Conservation (phyloP, 2,329 filamentous ascomycete genomes). For the Microsporum canis region DNA sequence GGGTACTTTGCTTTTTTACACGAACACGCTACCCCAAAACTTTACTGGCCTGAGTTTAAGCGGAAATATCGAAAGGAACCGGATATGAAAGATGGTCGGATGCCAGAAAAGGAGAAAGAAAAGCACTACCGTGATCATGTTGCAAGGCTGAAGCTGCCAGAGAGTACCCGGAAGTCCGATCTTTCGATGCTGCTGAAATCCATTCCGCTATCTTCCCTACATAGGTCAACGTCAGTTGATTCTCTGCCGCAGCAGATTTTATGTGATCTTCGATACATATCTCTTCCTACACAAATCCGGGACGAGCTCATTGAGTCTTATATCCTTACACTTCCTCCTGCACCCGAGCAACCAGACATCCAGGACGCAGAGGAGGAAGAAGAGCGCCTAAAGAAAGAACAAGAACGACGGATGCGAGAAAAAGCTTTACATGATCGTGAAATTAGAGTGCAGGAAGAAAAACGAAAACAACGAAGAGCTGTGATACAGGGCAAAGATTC, state of each 20-base stretch:
- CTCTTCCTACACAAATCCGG: slow-evolving; percentile 29
- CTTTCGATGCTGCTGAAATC: slow-evolving; percentile 36
- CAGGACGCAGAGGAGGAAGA: slow-evolving; percentile 31
- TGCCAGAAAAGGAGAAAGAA: slow-evolving; percentile 40
- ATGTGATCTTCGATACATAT: slow-evolving; percentile 36
- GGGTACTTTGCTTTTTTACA: slow-evolving; percentile 73
- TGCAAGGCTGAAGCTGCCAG: slow-evolving; percentile 35
- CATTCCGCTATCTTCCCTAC: slow-evolving; percentile 29
- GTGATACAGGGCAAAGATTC: slow-evolving; percentile 33
- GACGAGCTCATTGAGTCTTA: slow-evolving; percentile 34
- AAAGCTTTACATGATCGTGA: slow-evolving; percentile 35
- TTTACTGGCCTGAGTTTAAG: slow-evolving; percentile 97
- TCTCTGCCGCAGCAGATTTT: slow-evolving; percentile 32
- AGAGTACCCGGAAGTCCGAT: slow-evolving; percentile 37
- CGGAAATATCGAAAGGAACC: slow-evolving; percentile 75
- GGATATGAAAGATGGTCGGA: slow-evolving; percentile 48
- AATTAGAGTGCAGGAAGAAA: slow-evolving; percentile 34
- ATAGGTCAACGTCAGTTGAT: slow-evolving; percentile 30
- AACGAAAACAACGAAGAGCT: slow-evolving; percentile 30
- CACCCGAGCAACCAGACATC: slow-evolving; percentile 27
- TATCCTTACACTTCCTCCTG: slow-evolving; percentile 32
- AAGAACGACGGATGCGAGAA: slow-evolving; percentile 35
- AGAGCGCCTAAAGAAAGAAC: slow-evolving; percentile 26
- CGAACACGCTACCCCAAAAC: slow-evolving; percentile 70
- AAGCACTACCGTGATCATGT: slow-evolving; percentile 40